These are phyloP conservation scores for Ogataea angusta DNA, from an alignment of 805 yeast genomes.

Conservation along the genomic window DNA sequence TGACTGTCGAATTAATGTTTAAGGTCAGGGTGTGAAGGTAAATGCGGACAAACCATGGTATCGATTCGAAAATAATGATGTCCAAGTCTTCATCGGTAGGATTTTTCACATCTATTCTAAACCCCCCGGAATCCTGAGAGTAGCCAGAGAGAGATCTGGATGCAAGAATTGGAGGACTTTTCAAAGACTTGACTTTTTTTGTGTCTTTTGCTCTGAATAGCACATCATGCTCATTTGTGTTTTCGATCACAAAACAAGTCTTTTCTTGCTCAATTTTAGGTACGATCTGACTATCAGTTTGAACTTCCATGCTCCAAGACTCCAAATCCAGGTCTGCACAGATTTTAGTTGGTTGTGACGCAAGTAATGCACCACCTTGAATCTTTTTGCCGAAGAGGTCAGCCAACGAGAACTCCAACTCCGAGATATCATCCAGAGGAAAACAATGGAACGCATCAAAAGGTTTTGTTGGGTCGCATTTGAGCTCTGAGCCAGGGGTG, in stretches of 20 bases:
- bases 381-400: constrained; percentile 70
- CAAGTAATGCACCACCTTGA: constrained; percentile 60
- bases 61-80: constrained; percentile 68
- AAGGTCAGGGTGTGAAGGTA: constrained; percentile 68
- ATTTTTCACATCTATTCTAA: constrained; percentile 75
- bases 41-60: constrained; percentile 91
- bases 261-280: constrained; percentile 5
- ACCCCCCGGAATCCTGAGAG: constrained; percentile 88
- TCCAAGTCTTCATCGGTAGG: constrained; percentile 47
- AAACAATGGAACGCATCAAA: constrained; percentile 68
- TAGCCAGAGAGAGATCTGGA: constrained; percentile 88
- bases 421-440: constrained; percentile 57
- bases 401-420: constrained; percentile 49
- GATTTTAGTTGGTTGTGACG: constrained; percentile 40
- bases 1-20: constrained; percentile 24
- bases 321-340: constrained; percentile 40
- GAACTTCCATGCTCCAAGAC: constrained; percentile 40
- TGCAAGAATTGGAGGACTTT: constrained; percentile 61
- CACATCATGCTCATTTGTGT: constrained; percentile 34
- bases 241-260: constrained; percentile 25
- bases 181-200: constrained; percentile 36
- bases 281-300: constrained; percentile 6
- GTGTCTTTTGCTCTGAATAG: constrained; percentile 45
- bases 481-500: constrained; percentile 58
- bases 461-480: constrained; percentile 68